These are phyloP conservation scores for Populus alba DNA, from an alignment of 345 rosid species.

Conservation along the genomic window DNA sequence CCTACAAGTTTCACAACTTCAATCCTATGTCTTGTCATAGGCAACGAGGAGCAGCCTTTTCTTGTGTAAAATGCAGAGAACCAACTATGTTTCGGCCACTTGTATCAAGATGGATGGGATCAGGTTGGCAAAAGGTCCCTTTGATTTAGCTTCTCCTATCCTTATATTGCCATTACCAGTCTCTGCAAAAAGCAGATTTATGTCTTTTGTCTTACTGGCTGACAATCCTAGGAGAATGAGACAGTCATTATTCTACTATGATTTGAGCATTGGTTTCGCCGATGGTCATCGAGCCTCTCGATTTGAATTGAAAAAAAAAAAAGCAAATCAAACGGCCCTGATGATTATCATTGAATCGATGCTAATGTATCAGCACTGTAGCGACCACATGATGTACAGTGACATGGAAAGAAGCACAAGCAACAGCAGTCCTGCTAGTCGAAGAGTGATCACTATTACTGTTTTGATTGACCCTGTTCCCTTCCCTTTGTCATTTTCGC, in stretches of 20 bases:
- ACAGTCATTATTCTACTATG: background rate
- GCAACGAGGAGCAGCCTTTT: constrained; percentile 25
- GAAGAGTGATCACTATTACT: background rate
- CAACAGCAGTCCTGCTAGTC: background rate
- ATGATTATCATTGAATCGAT: background rate
- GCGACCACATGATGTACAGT: background rate
- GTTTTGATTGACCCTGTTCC: background rate
- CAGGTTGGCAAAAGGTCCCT: constrained; percentile 18
- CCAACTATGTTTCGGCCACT: constrained; percentile 34
- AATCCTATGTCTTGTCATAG: constrained; percentile 34
- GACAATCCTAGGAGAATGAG: background rate
- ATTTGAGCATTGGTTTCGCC: background rate
- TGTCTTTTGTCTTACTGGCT: constrained; percentile 12
- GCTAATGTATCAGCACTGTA: background rate
- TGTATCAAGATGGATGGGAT: constrained; percentile 18
- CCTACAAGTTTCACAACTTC: constrained; percentile 32
- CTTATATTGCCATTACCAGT: constrained; percentile 1
- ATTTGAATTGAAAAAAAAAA: background rate
- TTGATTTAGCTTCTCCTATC: constrained; percentile 9
- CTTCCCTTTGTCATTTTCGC: background rate
- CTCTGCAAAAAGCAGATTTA: constrained; percentile 14
- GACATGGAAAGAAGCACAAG: background rate
- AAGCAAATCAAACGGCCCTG: background rate
- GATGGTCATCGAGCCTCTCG: background rate
- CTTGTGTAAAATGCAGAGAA: constrained; percentile 15